phyloP scores from a whole-genome alignment of 2,329 filamentous ascomycete species.

The Thelonectria rubi region DNA sequence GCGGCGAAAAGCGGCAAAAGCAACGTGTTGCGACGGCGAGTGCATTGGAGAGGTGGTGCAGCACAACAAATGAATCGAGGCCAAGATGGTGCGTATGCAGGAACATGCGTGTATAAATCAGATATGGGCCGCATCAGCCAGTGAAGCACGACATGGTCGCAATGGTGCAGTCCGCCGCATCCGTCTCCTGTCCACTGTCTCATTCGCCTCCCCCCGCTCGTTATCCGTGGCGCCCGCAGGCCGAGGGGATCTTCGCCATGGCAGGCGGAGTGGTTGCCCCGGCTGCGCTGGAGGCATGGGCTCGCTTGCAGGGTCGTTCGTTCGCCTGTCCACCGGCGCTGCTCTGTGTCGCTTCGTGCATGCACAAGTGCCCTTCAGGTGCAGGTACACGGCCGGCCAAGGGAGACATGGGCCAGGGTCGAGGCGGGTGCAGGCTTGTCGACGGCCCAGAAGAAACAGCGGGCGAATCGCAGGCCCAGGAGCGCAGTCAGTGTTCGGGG shows the following conservation, averaged over 20 bases:
- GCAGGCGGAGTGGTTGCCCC: constrained; percentile 17
- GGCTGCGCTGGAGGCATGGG: constrained; percentile 16
- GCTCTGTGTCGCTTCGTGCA: constrained; percentile 32
- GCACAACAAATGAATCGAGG: neutral
- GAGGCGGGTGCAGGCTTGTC: constrained; percentile 18
- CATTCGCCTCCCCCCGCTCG: constrained; percentile 40
- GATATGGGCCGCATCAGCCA: constrained; percentile 29
- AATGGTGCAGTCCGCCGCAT: constrained; percentile 39
- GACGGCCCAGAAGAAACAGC: constrained; percentile 33
- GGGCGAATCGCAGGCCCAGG: constrained; percentile 34
- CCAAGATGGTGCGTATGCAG: constrained; percentile 3
- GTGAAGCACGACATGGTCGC: constrained; percentile 41
- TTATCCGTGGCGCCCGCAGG: constrained; percentile 18
- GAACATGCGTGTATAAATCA: constrained; percentile 20
- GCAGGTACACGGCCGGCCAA: constrained; percentile 39
- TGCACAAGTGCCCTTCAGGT: constrained; percentile 39
- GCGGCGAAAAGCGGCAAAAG: neutral
- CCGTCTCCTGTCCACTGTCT: constrained; percentile 38
- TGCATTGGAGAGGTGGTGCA: neutral
- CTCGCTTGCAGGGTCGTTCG: constrained; percentile 28
- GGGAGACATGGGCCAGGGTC: constrained; percentile 32
- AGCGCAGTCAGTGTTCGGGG: constrained; percentile 34
- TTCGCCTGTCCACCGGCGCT: constrained; percentile 24
- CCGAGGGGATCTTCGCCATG: neutral
- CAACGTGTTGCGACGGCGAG: neutral